A percentile compares a stretch with the other conserved stretches of the same genome.
phyloP scores from a whole-genome alignment of 1,284 basidiomycete species.

The Coniophora puteana region DNA sequence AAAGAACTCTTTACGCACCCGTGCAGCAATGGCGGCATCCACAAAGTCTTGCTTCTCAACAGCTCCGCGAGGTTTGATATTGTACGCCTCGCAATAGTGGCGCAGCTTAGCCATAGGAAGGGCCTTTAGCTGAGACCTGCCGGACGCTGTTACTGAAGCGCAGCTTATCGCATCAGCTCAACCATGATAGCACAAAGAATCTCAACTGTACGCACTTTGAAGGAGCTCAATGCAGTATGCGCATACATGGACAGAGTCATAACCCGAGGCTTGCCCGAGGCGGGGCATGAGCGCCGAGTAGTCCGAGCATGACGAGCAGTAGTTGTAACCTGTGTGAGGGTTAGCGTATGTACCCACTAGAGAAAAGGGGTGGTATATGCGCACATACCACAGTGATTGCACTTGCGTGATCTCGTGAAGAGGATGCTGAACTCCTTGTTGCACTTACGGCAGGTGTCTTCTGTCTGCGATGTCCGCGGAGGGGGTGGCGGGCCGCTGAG shows the following conservation, averaged over 20 bases:
- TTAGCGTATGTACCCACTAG: background rate
- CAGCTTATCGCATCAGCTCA: background rate
- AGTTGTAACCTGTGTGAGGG: conserved; percentile 52
- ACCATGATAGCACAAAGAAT: background rate
- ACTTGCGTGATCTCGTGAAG: conserved; percentile 59
- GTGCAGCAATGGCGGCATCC: conserved; percentile 52
- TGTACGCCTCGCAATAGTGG: conserved; percentile 67
- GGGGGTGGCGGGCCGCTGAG: conserved; percentile 59
- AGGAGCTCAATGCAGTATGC: conserved; percentile 69
- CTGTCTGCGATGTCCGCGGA: conserved; percentile 31
- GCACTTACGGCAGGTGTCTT: conserved; percentile 63
- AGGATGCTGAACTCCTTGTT: conserved; percentile 70
- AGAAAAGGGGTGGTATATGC: background rate
- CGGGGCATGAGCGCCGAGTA: conserved; percentile 74
- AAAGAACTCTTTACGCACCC: conserved; percentile 33
- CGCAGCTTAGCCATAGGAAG: conserved; percentile 57
- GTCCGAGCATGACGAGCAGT: conserved; percentile 69
- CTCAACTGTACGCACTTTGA: conserved; percentile 44
- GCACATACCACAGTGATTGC: conserved; percentile 67
- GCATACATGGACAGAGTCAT: conserved; percentile 63
- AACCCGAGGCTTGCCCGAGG: conserved; percentile 43
- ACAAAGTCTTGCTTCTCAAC: conserved; percentile 77
- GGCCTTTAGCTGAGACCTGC: conserved; percentile 48
- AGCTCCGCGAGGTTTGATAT: conserved; percentile 55
- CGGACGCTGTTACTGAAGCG: conserved; percentile 60